Conservation (phyloP, 306 rosid species). For the Sophora flavescens region DNA sequence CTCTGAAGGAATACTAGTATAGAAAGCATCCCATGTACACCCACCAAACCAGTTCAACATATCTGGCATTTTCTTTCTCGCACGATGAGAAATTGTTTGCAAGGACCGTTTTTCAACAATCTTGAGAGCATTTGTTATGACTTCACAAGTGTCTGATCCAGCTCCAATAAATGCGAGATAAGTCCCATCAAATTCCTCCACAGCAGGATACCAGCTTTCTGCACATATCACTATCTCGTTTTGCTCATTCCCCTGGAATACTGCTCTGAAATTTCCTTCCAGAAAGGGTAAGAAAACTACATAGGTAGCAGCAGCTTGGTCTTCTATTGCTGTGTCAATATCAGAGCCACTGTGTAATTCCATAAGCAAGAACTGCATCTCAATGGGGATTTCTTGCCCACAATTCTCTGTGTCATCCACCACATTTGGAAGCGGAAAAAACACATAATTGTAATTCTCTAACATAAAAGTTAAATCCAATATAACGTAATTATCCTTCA, state of each 20-base stretch:
- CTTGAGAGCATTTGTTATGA: slow-evolving; percentile 82
- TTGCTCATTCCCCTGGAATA: slow-evolving; percentile 85
- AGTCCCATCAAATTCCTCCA: slow-evolving; percentile 82
- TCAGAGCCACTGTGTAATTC: slow-evolving; percentile 60
- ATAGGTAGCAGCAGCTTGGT: slow-evolving; percentile 58
- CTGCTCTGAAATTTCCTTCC: slow-evolving; percentile 96
- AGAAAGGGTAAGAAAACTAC: slow-evolving; percentile 85
- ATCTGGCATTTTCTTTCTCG: slow-evolving; percentile 96
- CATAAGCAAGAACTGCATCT: slow-evolving; percentile 87
- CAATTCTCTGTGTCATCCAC: slow-evolving; percentile 99
- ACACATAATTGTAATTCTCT: too few species aligned
- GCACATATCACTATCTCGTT: slow-evolving; percentile 89
- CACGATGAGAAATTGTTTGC: slow-evolving; percentile 81
- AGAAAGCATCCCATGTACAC: slow-evolving; percentile 99
- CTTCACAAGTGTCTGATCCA: slow-evolving; percentile 90
- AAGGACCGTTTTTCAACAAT: slow-evolving; percentile 82
- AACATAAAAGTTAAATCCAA: too few species aligned
- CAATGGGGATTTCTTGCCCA: slow-evolving; percentile 81
- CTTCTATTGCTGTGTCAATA: slow-evolving; percentile 54
- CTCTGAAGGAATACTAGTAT: slow-evolving; percentile 78
- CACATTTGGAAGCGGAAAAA: slow-evolving; percentile 90
- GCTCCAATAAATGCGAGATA: slow-evolving; percentile 77
- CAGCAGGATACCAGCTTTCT: slow-evolving; percentile 93
- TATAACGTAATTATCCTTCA: too few species aligned
- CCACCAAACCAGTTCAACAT: slow-evolving; percentile 96